Percentiles rank a stretch among this genome's conserved stretches.
Conservation (phyloP, 495 filamentous ascomycete genomes). For the Sordaria brevicollis region DNA sequence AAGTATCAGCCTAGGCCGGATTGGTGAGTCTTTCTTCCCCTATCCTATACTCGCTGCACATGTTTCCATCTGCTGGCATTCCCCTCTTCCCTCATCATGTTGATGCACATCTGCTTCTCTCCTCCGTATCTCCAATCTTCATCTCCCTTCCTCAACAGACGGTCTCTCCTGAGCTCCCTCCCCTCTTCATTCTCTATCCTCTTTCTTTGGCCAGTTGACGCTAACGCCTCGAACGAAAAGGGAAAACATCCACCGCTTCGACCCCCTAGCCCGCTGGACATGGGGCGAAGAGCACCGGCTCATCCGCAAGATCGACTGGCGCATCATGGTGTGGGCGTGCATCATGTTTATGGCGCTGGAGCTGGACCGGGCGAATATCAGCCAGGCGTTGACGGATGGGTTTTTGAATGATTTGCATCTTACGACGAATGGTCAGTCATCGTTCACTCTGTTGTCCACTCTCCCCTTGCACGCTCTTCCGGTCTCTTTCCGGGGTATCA, state of each 20-base stretch:
- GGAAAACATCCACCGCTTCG: constrained; percentile 37
- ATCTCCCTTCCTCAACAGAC: too few relatives aligned
- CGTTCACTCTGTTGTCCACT: background rate
- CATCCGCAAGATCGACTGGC: constrained; percentile 29
- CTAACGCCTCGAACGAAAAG: constrained; percentile 5
- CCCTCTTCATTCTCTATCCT: background rate
- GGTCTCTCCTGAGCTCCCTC: background rate
- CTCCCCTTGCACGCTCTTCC: background rate
- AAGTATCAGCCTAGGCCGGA: constrained; percentile 27
- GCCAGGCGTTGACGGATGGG: constrained; percentile 30
- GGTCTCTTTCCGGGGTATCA: too few relatives aligned
- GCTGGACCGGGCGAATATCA: constrained; percentile 61
- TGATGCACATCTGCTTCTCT: too few relatives aligned
- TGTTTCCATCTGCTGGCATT: too few relatives aligned
- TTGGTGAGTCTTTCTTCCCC: constrained; percentile 18
- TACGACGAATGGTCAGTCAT: constrained; percentile 24
- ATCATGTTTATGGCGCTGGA: constrained; percentile 80
- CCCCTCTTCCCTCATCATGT: too few relatives aligned
- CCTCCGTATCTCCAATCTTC: too few relatives aligned
- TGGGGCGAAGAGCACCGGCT: constrained; percentile 31
- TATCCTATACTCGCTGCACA: background rate
- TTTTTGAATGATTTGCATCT: constrained; percentile 26
- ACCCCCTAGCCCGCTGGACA: constrained; percentile 30
- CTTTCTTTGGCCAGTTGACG: background rate
- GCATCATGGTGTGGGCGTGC: constrained; percentile 51